Evolutionary conservation across 2,329 filamentous ascomycete genomes (phyloP).

Genomic region (Cytospora mali): DNA sequence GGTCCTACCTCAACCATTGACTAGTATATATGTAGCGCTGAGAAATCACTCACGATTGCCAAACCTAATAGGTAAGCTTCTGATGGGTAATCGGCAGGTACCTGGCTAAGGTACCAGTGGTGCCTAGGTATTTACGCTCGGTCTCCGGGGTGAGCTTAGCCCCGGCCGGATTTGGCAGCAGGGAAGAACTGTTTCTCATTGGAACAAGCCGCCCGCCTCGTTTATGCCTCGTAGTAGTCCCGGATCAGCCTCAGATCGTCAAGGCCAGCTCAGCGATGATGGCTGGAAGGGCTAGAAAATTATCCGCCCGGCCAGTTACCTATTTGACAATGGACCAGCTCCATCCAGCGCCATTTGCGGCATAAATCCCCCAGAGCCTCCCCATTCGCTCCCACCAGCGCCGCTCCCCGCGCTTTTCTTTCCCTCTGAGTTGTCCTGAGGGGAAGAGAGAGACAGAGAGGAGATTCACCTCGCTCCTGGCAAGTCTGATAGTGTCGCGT

Average conservation of each 20-base stretch:
- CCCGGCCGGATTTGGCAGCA: background rate
- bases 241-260: constrained; percentile 16
- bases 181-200: background rate
- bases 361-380: background rate
- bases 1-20: too few species aligned
- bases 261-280: constrained; percentile 17
- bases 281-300: constrained; percentile 3
- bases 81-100: background rate
- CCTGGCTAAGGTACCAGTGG: too few species aligned
- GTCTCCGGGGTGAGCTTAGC: background rate
- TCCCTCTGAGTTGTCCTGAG: constrained; percentile 10
- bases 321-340: background rate
- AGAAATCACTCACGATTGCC: background rate
- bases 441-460: too few species aligned
- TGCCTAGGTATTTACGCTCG: background rate
- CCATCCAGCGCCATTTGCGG: background rate
- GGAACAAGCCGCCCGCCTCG: background rate
- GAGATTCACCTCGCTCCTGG: background rate
- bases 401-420: constrained; percentile 9
- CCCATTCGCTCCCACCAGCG: background rate
- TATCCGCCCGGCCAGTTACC: background rate
- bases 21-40: background rate
- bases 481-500: constrained; percentile 4
- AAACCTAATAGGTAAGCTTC: background rate
- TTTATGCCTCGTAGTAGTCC: background rate